Evolutionary conservation across 2,329 filamentous ascomycete species (phyloP).

Genomic region (Alternaria sp.): DNA sequence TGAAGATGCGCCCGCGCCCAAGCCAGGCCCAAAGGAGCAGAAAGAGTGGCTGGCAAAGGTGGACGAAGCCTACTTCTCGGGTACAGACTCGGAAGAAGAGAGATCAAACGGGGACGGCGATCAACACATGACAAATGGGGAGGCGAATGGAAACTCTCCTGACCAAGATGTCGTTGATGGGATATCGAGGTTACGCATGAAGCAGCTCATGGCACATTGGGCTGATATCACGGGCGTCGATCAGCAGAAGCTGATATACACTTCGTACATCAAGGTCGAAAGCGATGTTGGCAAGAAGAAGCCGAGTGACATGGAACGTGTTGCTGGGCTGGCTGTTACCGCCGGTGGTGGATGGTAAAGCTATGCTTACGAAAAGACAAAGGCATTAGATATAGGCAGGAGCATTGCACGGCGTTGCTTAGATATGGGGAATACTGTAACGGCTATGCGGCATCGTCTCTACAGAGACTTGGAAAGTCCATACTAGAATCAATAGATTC

Average conservation of each 20-base stretch:
- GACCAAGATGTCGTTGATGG: conserved; percentile 59
- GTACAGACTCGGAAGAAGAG: conserved; percentile 55
- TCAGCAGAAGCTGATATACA: conserved; percentile 76
- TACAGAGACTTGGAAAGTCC: background rate
- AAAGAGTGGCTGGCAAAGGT: conserved; percentile 66
- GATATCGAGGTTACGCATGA: conserved; percentile 70
- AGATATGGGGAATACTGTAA: background rate
- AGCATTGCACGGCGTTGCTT: conserved; percentile 15
- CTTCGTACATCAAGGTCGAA: conserved; percentile 88
- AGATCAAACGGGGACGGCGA: conserved; percentile 47
- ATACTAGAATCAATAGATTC: background rate
- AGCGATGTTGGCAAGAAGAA: conserved; percentile 82
- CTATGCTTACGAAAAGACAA: background rate
- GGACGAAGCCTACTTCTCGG: conserved; percentile 84
- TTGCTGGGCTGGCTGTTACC: conserved; percentile 86
- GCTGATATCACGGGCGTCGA: conserved; percentile 71
- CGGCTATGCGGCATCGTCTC: background rate
- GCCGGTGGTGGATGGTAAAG: conserved; percentile 88
- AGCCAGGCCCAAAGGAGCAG: conserved; percentile 77
- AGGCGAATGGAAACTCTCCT: conserved; percentile 4
- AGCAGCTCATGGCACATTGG: conserved; percentile 78
- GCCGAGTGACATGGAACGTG: conserved; percentile 75
- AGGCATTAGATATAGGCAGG: background rate
- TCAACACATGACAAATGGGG: conserved; percentile 37
- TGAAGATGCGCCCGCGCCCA: conserved; percentile 48